phyloP scores from a whole-genome alignment of 768 basidiomycete genomes.

The Pleurotus citrinopileatus region DNA sequence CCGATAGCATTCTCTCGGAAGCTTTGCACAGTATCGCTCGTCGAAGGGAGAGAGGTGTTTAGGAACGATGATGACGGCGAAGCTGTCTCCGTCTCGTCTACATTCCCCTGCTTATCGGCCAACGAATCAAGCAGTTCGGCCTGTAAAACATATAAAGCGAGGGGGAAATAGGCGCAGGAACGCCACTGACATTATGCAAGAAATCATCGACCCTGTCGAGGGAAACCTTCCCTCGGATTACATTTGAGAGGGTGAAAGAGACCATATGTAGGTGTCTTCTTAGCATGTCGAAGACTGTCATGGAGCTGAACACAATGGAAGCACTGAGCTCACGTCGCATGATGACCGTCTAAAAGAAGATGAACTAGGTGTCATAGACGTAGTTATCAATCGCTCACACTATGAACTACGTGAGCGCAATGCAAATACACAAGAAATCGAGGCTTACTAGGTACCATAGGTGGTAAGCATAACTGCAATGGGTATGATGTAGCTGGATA shows the following conservation, averaged over 20 bases:
- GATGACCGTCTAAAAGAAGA: constrained; percentile 29
- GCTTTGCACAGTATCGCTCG: no score
- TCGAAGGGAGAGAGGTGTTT: no score
- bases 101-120: neutral
- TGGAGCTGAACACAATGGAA: constrained; percentile 48
- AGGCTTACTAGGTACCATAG: constrained; percentile 53
- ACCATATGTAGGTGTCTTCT: constrained; percentile 45
- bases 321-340: constrained; percentile 38
- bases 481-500: constrained; percentile 53
- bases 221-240: constrained; percentile 53
- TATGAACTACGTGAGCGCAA: no score
- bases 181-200: constrained; percentile 30
- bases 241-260: constrained; percentile 22
- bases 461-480: constrained; percentile 64
- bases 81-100: neutral
- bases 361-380: constrained; percentile 6
- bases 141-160: constrained; percentile 16
- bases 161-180: neutral
- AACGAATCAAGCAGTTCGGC: constrained; percentile 49
- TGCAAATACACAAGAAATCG: neutral
- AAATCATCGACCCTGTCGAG: constrained; percentile 50
- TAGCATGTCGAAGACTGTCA: constrained; percentile 62
- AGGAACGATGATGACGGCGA: no score
- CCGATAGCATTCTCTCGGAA: constrained; percentile 47
- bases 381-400: neutral